A percentile compares a stretch with the other conserved stretches of the same genome.
These are phyloP conservation scores for Myriosclerotinia duriaeana DNA, from an alignment of 2,329 filamentous ascomycete species.

Conservation along the genomic window DNA sequence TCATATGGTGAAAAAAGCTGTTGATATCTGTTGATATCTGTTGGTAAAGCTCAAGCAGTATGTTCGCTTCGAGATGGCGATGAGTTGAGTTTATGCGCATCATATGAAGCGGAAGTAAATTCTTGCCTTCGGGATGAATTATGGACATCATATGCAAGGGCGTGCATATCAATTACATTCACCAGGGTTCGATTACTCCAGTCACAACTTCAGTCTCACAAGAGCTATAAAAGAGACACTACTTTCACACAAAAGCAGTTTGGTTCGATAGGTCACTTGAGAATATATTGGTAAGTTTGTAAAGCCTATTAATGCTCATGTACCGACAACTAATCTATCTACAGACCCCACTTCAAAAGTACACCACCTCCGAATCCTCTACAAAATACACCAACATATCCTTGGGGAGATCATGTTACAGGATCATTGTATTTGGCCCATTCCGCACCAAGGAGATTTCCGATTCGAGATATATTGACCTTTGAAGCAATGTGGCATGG, in stretches of 20 bases:
- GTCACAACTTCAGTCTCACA: background rate
- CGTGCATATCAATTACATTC: background rate
- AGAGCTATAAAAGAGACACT: background rate
- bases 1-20: too few relatives aligned
- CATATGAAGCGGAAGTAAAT: background rate
- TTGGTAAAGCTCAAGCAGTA: background rate
- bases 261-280: background rate
- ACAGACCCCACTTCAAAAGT: too few relatives aligned
- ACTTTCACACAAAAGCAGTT: background rate
- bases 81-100: background rate
- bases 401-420: constrained; percentile 74
- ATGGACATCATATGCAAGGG: too few relatives aligned
- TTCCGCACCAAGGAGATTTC: constrained; percentile 78
- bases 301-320: background rate
- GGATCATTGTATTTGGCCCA: constrained; percentile 80
- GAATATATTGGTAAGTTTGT: background rate
- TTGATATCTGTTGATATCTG: too few relatives aligned
- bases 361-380: background rate
- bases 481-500: constrained; percentile 82
- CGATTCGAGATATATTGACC: constrained; percentile 74
- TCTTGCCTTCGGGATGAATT: background rate
- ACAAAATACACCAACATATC: constrained; percentile 49
- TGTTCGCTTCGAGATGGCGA: too few relatives aligned
- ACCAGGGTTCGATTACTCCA: background rate
- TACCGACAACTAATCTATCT: background rate